Evolutionary conservation across 2,329 filamentous ascomycete genomes (phyloP), one percentile per base, ranked within the genome.

Genomic region (Coleophoma eucalyptorum): DNA sequence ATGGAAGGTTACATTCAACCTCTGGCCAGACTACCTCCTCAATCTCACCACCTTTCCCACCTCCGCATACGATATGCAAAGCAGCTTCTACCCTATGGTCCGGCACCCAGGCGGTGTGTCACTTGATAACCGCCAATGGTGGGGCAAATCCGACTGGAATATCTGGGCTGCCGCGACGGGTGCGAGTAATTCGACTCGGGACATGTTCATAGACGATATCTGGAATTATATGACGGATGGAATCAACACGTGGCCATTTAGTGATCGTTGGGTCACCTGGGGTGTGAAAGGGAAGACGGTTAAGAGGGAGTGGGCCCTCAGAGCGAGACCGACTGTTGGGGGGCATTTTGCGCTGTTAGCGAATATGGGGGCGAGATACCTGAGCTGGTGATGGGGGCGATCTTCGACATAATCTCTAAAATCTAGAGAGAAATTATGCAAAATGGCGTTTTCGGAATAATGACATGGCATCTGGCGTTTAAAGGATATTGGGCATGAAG

Each of bases 91-190:
- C 54, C 61, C 62, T 5, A 61, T 61, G 2, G 63, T 71, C 12
- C 63, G 67, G 6, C 60, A 59, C 4, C 55, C 66, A 33, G 69
- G 65, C 31, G 71, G 71, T 10, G 67, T 75, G 0, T 57, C 70
- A 5, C 63, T 74, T 5, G 70, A 73, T 40, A 62, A 65, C 46
- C 56, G 65, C 21, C 68, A 69, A 21, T 60, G 69, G 26, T 75
- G 69, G 67, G 67, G 63, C 34, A 74, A 74, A 54, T 69, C 67
- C 2, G 71, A 74, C 53, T 72, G 69, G 73, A 71, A 71, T 51
- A 69, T 72, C 58, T 73, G 69, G 67, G 40, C 40, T 4, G 54
- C 51, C 12, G 33, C 35, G 4, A 40, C 26, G 15, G 21, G 20
- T 32, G 37, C n/a, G 37, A 40, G 40, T 44, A 20, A 26, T 26